Evolutionary conservation across 805 yeast species (phyloP), one percentile per base, ranked within the genome.

Genomic region (Candida silvicultrix): DNA sequence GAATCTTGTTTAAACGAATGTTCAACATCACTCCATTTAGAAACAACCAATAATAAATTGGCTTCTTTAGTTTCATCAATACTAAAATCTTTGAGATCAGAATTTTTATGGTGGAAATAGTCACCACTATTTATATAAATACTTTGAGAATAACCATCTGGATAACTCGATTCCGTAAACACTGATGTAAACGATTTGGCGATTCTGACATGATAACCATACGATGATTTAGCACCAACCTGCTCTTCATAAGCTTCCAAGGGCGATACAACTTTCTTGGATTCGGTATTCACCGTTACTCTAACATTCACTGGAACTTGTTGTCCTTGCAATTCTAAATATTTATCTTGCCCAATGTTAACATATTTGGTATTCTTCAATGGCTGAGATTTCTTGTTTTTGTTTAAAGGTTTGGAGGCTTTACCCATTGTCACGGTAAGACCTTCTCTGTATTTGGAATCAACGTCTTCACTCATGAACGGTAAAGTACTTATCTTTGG

Each of bases 401-500:
- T 62, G 16, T 44, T 47, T 14, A 44, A 22, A 22, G 63, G 57
- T 59, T 42, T 59, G 45, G 43, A 45, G 10, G 72, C 66, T 45
- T 68, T 68, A 4, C 62, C 60, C 75, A 69, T 69, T 28, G 59
- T 59, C 4, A 71, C 68, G 1, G 73, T 67, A 16, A 71, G 49
- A 1, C 96, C 96, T 63, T 88, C 96, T 57, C 78, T 63, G 49
- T 67, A 75, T 38, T 69, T 78, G 52, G 67, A 74, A 38, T 65
- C 47, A 47, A 62, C 36, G 55, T 45, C 68, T 7, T 59, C 58
- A 47, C 67, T 71, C 85, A 85, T 81, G 61, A 86, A 85, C 22
- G 96, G 96, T 44, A 89, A 65, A 2, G 82, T 78, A 0, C 88
- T 72, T 29, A 89, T 66, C 56, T 79, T 78, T 35, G 96, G 97